phyloP scores from a whole-genome alignment of 1,284 basidiomycete genomes.

The Cystobasidium pallidum region DNA sequence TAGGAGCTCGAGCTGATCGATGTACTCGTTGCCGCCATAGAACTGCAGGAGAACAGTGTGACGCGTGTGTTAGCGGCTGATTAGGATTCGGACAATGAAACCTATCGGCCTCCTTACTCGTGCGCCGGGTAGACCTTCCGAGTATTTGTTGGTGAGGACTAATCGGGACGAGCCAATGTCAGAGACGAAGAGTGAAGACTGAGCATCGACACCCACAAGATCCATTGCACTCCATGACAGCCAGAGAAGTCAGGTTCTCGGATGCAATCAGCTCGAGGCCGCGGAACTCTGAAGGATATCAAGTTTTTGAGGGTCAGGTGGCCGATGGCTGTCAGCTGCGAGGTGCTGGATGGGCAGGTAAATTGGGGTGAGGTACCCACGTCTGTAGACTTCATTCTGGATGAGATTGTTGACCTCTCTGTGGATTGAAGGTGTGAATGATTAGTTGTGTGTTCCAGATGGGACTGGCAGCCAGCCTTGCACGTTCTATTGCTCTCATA shows the following conservation, averaged over 20 bases:
- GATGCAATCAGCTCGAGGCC: conserved; percentile 96
- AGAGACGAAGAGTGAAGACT: too few species aligned
- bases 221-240: conserved; percentile 97
- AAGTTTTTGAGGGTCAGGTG: conserved; percentile 44
- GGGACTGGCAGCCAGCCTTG: too few species aligned
- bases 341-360: not conserved
- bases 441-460: too few species aligned
- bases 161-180: not conserved
- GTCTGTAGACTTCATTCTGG: conserved; percentile 93
- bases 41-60: conserved; percentile 25
- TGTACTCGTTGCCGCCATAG: conserved; percentile 63
- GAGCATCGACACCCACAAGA: conserved; percentile 56
- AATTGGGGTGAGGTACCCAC: not conserved
- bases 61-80: too few species aligned
- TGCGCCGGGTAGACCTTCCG: conserved; percentile 68
- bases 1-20: conserved; percentile 93
- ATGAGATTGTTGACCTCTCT: conserved; percentile 95
- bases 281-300: conserved; percentile 70
- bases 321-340: conserved; percentile 1
- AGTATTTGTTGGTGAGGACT: conserved; percentile 53
- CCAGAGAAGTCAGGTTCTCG: conserved; percentile 92
- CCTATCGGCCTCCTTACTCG: conserved; percentile 92
- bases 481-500: not conserved
- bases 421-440: conserved; percentile 83
- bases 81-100: too few species aligned